Percentiles rank a stretch among this genome's conserved stretches.
phyloP scores from a whole-genome alignment of 257 asterid genomes.

The Solanum habrochaites region DNA sequence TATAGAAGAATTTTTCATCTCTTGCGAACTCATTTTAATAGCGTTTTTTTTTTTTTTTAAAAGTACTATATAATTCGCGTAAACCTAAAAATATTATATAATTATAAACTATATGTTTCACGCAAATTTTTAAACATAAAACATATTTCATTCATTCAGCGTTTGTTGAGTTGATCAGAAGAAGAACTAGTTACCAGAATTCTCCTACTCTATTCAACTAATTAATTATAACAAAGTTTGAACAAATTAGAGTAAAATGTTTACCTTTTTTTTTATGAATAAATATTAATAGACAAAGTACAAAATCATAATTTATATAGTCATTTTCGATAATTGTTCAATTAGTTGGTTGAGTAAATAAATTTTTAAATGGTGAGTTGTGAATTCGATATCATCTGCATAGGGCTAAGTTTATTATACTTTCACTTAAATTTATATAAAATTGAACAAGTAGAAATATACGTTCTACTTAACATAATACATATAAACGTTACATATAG shows the following conservation, averaged over 20 bases:
- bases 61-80: too few species aligned
- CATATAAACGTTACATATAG: too few species aligned
- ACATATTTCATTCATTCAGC: background rate
- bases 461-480: fast-evolving
- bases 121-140: too few species aligned
- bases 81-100: fast-evolving
- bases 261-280: background rate
- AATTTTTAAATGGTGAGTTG: background rate
- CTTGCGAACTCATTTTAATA: too few species aligned
- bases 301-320: too few species aligned
- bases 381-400: fast-evolving
- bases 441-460: too few species aligned
- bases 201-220: background rate
- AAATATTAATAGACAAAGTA: too few species aligned
- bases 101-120: too few species aligned
- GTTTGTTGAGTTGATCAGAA: background rate
- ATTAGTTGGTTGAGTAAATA: background rate
- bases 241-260: background rate
- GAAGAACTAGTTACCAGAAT: background rate
- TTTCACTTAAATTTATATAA: too few species aligned
- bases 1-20: too few species aligned
- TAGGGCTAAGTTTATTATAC: too few species aligned
- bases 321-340: background rate
- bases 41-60: too few species aligned
- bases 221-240: background rate